Conservation (phyloP, 257 asterid genomes). For the Nicotiana knightiana region DNA sequence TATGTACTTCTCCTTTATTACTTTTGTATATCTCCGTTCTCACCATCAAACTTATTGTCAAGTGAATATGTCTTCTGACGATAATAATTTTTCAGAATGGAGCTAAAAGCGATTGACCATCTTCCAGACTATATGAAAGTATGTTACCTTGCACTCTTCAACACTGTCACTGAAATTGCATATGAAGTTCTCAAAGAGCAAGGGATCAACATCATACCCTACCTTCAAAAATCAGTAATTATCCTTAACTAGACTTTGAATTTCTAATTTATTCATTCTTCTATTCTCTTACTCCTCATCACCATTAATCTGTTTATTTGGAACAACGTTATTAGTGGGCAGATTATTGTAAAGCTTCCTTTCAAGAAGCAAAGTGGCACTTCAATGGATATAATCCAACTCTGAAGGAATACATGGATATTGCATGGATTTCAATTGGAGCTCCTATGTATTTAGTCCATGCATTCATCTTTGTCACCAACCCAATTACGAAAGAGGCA, state of each 20-base stretch:
- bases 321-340: slow-evolving; percentile 24
- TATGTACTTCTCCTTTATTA: no score
- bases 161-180: slow-evolving; percentile 22
- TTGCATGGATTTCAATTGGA: slow-evolving; percentile 33
- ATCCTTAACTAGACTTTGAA: background rate
- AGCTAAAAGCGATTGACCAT: background rate
- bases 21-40: no score
- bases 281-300: background rate
- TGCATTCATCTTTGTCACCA: slow-evolving; percentile 19
- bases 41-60: no score
- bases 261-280: slow-evolving; percentile 11
- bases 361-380: slow-evolving; percentile 39
- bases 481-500: slow-evolving; percentile 29
- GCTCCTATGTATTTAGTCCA: slow-evolving; percentile 20
- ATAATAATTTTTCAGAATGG: background rate
- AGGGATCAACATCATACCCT: slow-evolving; percentile 12
- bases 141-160: slow-evolving; percentile 30
- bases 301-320: slow-evolving; percentile 19
- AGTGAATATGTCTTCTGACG: no score
- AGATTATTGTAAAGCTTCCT: slow-evolving; percentile 24
- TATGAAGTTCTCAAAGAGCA: slow-evolving; percentile 30
- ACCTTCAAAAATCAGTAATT: slow-evolving; percentile 24
- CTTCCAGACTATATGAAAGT: slow-evolving; percentile 40
- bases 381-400: slow-evolving; percentile 23
- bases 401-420: slow-evolving; percentile 30